Conservation (phyloP, 495 filamentous ascomycete species). For the Aspergillus kassunensis region DNA sequence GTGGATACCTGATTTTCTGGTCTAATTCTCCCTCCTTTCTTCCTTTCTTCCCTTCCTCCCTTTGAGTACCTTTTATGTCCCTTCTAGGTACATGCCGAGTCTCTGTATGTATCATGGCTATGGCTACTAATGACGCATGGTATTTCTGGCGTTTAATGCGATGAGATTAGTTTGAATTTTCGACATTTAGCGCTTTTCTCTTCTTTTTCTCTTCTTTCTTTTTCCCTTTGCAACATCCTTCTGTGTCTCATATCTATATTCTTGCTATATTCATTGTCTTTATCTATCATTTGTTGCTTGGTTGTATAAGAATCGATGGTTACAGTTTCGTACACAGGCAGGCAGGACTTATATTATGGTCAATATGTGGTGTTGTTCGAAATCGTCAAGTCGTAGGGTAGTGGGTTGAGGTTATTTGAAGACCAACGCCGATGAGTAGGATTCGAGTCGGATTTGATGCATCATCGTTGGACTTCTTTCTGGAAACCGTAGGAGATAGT, state of each 20-base stretch:
- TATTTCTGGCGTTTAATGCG: conserved; percentile 13
- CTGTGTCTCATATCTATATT: neutral
- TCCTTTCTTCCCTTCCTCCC: neutral
- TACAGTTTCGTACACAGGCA: conserved; percentile 1
- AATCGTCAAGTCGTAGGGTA: too few species aligned
- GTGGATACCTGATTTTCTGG: too few species aligned
- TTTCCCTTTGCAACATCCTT: neutral
- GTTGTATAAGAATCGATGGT: neutral
- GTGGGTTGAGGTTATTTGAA: too few species aligned
- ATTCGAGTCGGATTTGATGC: too few species aligned
- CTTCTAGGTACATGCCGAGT: neutral
- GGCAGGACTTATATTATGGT: neutral
- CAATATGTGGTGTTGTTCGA: neutral
- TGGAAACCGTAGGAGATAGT: too few species aligned
- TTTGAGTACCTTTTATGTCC: conserved; percentile 10
- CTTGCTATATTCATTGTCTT: neutral
- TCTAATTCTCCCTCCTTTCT: neutral
- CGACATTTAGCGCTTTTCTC: conserved; percentile 13
- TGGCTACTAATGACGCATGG: conserved; percentile 13
- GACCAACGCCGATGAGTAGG: too few species aligned
- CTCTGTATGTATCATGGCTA: too few species aligned
- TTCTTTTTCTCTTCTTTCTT: neutral
- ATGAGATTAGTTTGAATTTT: neutral
- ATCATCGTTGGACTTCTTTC: too few species aligned
- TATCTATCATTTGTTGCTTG: neutral